Conservation (phyloP, 805 yeast species). For the Candida awuae region DNA sequence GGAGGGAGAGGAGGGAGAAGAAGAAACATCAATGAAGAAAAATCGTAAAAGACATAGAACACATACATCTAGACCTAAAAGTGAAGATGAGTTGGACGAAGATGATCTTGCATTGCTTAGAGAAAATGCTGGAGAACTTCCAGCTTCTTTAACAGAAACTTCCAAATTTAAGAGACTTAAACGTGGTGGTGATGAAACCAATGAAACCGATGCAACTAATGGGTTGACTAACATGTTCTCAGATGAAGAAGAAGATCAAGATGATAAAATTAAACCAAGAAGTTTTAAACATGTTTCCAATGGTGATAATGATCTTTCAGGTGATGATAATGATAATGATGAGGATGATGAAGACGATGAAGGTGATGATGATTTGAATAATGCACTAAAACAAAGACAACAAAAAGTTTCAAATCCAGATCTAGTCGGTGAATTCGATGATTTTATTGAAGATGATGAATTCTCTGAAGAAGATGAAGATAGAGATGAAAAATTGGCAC, state of each 20-base stretch:
- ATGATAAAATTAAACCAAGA: slow-evolving; percentile 18
- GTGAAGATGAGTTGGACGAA: slow-evolving; percentile 69
- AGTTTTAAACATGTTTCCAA: neutral
- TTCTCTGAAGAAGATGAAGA: slow-evolving; percentile 83
- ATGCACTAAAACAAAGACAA: slow-evolving; percentile 23
- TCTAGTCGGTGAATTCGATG: slow-evolving; percentile 65
- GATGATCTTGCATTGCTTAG: slow-evolving; percentile 88
- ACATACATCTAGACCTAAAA: slow-evolving; percentile 18
- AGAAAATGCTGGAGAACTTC: slow-evolving; percentile 81
- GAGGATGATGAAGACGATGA: slow-evolving; percentile 29
- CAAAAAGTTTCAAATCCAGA: slow-evolving; percentile 9
- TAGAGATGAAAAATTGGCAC: slow-evolving; percentile 34
- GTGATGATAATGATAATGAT: slow-evolving; percentile 29
- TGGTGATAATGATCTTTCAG: slow-evolving; percentile 16
- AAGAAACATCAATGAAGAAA: slow-evolving; percentile 29
- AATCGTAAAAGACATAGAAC: slow-evolving; percentile 37
- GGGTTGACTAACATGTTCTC: slow-evolving; percentile 66
- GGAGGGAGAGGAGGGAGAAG: slow-evolving; percentile 24
- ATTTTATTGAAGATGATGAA: slow-evolving; percentile 95
- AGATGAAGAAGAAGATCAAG: slow-evolving; percentile 38
- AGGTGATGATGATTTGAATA: slow-evolving; percentile 26
- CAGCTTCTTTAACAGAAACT: slow-evolving; percentile 31
- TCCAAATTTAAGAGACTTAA: slow-evolving; percentile 75
- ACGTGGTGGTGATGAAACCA: slow-evolving; percentile 49
- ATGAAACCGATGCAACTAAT: slow-evolving; percentile 18